These are phyloP conservation scores for Apiotrichum veenhuisii DNA, from an alignment of 1,284 basidiomycete genomes.

Conservation along the genomic window DNA sequence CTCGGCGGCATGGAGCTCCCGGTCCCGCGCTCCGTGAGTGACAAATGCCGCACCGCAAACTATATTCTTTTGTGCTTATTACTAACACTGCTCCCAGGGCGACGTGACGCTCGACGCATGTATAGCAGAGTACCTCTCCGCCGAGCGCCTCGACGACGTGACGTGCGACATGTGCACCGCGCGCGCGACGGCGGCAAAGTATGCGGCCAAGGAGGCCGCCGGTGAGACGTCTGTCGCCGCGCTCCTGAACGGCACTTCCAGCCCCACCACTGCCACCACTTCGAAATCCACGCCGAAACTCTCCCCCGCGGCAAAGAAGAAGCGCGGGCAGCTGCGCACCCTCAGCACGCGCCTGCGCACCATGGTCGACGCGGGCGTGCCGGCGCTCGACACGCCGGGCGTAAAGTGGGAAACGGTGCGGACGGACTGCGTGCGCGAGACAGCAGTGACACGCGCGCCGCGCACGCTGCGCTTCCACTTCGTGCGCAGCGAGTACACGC, in stretches of 20 bases:
- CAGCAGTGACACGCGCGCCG: slow-evolving; percentile 61
- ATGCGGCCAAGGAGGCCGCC: slow-evolving; percentile 32
- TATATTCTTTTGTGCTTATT: neutral
- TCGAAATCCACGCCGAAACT: slow-evolving; percentile 21
- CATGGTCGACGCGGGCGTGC: slow-evolving; percentile 55
- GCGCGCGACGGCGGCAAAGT: slow-evolving; percentile 40
- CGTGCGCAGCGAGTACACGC: slow-evolving; percentile 72
- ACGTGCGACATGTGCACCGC: slow-evolving; percentile 52
- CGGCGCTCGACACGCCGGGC: slow-evolving; percentile 10
- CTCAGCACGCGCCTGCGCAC: slow-evolving; percentile 60
- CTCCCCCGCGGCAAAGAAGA: slow-evolving; percentile 52
- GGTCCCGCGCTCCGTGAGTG: slow-evolving; percentile 41
- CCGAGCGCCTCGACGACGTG: slow-evolving; percentile 51
- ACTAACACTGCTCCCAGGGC: slow-evolving; percentile 35
- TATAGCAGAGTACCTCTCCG: slow-evolving; percentile 49
- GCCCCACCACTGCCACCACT: too few relatives aligned
- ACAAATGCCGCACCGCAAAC: too few relatives aligned
- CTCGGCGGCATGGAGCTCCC: slow-evolving; percentile 47
- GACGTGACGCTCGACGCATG: slow-evolving; percentile 48
- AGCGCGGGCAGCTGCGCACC: slow-evolving; percentile 64
- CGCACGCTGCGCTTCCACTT: slow-evolving; percentile 77
- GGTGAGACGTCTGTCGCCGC: too few relatives aligned
- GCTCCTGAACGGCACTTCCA: neutral
- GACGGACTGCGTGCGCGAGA: slow-evolving; percentile 37
- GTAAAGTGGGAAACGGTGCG: slow-evolving; percentile 40